Percentiles rank a stretch among this genome's conserved stretches.
phyloP scores from a whole-genome alignment of 2,329 filamentous ascomycete genomes.

The Diaporthe sp. region DNA sequence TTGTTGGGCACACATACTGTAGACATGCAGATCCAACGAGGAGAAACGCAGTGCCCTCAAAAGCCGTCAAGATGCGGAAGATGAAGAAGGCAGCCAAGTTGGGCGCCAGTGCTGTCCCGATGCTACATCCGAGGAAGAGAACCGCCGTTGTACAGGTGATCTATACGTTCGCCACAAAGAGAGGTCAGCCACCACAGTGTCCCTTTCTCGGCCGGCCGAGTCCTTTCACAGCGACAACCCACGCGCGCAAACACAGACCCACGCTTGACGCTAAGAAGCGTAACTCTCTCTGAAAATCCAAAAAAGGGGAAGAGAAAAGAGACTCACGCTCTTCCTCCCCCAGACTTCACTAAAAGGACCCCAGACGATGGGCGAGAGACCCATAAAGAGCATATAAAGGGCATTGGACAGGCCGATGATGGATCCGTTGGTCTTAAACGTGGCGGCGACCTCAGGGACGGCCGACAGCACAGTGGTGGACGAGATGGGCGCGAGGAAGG shows the following conservation, averaged over 20 bases:
- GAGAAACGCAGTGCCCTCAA: conserved; percentile 76
- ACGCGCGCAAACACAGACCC: not conserved
- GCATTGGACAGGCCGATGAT: conserved; percentile 77
- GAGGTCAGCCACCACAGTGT: too few species aligned
- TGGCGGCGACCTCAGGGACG: conserved; percentile 71
- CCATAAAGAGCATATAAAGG: conserved; percentile 78
- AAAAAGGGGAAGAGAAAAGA: not conserved
- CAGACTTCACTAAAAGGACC: conserved; percentile 72
- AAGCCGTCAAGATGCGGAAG: conserved; percentile 76
- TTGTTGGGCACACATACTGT: conserved; percentile 46
- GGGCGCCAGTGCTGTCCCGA: conserved; percentile 74
- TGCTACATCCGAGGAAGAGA: conserved; percentile 71
- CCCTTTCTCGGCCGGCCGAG: too few species aligned
- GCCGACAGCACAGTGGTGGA: conserved; percentile 74
- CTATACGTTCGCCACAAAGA: conserved; percentile 43
- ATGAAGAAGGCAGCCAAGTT: conserved; percentile 74
- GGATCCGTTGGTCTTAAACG: conserved; percentile 67
- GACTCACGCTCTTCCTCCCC: conserved; percentile 58
- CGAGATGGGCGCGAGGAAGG: conserved; percentile 78
- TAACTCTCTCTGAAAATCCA: not conserved
- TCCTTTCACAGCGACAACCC: not conserved
- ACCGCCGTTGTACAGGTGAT: conserved; percentile 64
- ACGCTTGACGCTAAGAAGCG: not conserved
- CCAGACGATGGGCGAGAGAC: conserved; percentile 72
- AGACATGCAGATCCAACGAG: conserved; percentile 74